Evolutionary conservation across 164 flowering plant genomes (phyloP), one percentile per base, ranked within the genome.

Genomic region (Chimonanthus praecox): DNA sequence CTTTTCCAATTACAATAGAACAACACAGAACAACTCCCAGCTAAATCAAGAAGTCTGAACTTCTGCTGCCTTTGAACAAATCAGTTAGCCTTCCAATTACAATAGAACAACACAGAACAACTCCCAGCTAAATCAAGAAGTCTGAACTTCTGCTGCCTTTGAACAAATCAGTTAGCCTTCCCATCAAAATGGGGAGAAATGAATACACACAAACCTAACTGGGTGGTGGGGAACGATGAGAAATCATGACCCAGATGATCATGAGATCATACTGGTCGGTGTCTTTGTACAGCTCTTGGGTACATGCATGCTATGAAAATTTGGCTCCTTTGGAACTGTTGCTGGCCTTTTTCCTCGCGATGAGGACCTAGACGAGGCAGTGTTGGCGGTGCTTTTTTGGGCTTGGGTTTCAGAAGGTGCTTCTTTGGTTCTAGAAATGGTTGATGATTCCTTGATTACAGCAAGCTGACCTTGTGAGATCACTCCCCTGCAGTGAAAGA

Each of bases 261-360:
- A 72, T 7, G 72, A n/a, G 21, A 54, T 48, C 49, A 7, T 63
- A 70, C 82, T 77, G 10, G 65, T 60, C 65, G 76, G 50, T 60
- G 79, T 81, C 77, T 71, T 77, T 3, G 84, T 83, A 81, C 94
- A 92, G 80, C 84, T 83, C 75, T 85, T 87, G 33, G 92, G 91
- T 21, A 73, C 67, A 75, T 84, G 90, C 33, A 82, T 64, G 43
- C 71, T 78, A 16, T 87, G 93, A 72, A 90, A 88, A 18, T 79
- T 80, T 70, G 94, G 91, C 62, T 87, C 92, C 84, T 71, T 87
- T 54, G 88, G 85, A 72, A 85, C 71, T n/a, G 90, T 87, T 65
- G 76, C 10, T 7, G 81, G 83, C 71, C 80, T 83, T 77, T 75
- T 84, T 76, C 83, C 84, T 15, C 74, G 72, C 51, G 87, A 83